Conservation (phyloP, 176 grass and related monocot species). For the Metroxylon sagu region DNA sequence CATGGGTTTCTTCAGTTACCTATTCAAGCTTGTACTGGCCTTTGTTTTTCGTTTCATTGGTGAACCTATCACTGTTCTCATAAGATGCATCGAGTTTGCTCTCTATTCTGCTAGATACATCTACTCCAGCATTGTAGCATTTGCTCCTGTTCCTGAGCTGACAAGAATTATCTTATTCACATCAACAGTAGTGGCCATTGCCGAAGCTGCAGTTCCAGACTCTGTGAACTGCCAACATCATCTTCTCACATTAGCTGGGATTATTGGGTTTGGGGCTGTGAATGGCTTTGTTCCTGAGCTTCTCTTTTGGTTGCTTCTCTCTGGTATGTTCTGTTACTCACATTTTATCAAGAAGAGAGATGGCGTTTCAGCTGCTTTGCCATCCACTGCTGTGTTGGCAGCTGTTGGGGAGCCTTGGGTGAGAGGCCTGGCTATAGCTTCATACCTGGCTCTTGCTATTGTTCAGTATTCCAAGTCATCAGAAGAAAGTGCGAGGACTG, state of each 20-base stretch:
- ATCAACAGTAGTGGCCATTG: slow-evolving; percentile 6
- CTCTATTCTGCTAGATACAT: slow-evolving; percentile 16
- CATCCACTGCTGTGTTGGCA: slow-evolving; percentile 15
- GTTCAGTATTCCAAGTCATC: slow-evolving; percentile 21
- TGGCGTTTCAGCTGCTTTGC: slow-evolving; percentile 6
- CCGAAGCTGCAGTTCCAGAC: slow-evolving; percentile 18
- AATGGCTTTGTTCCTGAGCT: slow-evolving; percentile 20
- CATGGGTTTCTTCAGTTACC: slow-evolving; percentile 3
- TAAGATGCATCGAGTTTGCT: slow-evolving; percentile 16
- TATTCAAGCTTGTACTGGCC: slow-evolving; percentile 14
- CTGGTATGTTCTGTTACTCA: slow-evolving; percentile 23
- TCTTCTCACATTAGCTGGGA: slow-evolving; percentile 19
- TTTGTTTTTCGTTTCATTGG: slow-evolving; percentile 17
- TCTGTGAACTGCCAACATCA: slow-evolving; percentile 16
- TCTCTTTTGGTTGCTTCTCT: slow-evolving; percentile 28
- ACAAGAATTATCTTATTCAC: slow-evolving; percentile 21
- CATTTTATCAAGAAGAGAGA: slow-evolving; percentile 24
- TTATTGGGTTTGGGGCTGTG: slow-evolving; percentile 24
- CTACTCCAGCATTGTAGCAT: slow-evolving; percentile 20
- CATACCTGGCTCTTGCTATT: slow-evolving; percentile 20
- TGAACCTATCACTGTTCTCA: slow-evolving; percentile 6
- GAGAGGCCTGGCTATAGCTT: slow-evolving; percentile 10
- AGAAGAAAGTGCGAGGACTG: slow-evolving; percentile 2
- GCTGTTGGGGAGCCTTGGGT: slow-evolving; percentile 32
- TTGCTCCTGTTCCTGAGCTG: slow-evolving; percentile 23